Evolutionary conservation across 2,329 filamentous ascomycete species (phyloP).

Genomic region (Taxawa tesnikishii): DNA sequence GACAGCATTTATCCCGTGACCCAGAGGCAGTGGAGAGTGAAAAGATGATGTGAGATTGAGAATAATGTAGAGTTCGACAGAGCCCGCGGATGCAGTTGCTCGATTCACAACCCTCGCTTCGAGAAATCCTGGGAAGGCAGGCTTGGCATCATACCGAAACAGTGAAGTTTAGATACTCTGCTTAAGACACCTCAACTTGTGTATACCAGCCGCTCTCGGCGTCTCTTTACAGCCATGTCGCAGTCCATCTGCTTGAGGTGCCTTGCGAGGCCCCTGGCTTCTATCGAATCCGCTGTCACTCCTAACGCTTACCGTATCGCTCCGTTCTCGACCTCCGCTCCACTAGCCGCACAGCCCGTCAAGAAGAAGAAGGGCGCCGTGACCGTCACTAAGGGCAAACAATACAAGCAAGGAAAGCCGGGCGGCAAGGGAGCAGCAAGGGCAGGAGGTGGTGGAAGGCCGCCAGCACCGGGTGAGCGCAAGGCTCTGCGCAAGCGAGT

Average conservation of each 20-base stretch:
- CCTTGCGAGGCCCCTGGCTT: constrained; percentile 8
- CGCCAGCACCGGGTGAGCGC: constrained; percentile 55
- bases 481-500: constrained; percentile 81
- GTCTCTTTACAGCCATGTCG: too few relatives aligned
- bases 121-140: too few relatives aligned
- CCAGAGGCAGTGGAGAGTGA: too few relatives aligned
- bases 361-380: constrained; percentile 17
- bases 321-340: constrained; percentile 20
- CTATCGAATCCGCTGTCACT: constrained; percentile 4
- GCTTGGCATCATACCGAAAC: too few relatives aligned
- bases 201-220: too few relatives aligned
- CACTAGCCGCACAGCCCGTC: constrained; percentile 13
- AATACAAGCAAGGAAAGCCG: constrained; percentile 13
- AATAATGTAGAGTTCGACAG: too few relatives aligned
- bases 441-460: constrained; percentile 10
- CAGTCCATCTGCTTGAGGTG: constrained; percentile 12
- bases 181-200: too few relatives aligned
- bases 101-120: too few relatives aligned
- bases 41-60: too few relatives aligned
- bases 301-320: constrained; percentile 9
- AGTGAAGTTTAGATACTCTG: too few relatives aligned
- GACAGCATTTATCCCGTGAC: too few relatives aligned
- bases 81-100: too few relatives aligned
- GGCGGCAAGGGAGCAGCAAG: constrained; percentile 14
- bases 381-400: constrained; percentile 7